phyloP scores from a whole-genome alignment of 2,329 filamentous ascomycete genomes.

The Hypoxylon sp. region DNA sequence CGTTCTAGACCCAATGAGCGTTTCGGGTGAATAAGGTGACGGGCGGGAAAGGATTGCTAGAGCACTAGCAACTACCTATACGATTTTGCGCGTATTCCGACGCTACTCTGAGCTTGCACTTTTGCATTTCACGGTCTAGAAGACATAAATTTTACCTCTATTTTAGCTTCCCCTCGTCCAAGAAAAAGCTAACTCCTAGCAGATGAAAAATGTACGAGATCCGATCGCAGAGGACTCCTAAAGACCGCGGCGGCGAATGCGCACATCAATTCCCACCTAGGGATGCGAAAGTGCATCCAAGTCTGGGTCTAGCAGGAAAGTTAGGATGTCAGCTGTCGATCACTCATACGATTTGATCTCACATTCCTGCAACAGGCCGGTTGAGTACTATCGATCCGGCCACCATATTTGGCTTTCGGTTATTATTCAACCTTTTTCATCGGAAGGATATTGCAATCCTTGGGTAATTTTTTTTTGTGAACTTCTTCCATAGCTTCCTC shows the following conservation, averaged over 20 bases:
- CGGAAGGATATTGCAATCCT: conserved; percentile 23
- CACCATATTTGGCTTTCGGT: conserved; percentile 21
- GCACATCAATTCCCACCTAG: conserved; percentile 35
- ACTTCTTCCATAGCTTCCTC: no score
- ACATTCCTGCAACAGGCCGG: conserved; percentile 36
- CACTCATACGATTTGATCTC: conserved; percentile 37
- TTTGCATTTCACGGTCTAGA: conserved; percentile 18
- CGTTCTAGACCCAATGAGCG: conserved; percentile 37
- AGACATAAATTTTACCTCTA: conserved; percentile 13
- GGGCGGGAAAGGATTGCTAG: conserved; percentile 33
- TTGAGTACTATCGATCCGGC: conserved; percentile 30
- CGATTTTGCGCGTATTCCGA: conserved; percentile 23
- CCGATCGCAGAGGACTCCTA: conserved; percentile 19
- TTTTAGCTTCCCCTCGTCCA: conserved; percentile 22
- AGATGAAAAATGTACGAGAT: conserved; percentile 14
- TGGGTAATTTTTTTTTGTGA: no score
- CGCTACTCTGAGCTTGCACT: conserved; percentile 1
- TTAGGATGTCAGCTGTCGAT: conserved; percentile 37
- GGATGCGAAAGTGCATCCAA: conserved; percentile 28
- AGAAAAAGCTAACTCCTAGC: conserved; percentile 12
- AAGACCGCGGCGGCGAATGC: conserved; percentile 21
- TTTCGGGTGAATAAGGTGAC: conserved; percentile 38
- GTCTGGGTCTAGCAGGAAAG: conserved; percentile 27
- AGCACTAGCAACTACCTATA: conserved; percentile 30
- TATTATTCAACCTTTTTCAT: conserved; percentile 15